phyloP scores from a whole-genome alignment of 2,329 filamentous ascomycete genomes.

The Fusarium sp. region DNA sequence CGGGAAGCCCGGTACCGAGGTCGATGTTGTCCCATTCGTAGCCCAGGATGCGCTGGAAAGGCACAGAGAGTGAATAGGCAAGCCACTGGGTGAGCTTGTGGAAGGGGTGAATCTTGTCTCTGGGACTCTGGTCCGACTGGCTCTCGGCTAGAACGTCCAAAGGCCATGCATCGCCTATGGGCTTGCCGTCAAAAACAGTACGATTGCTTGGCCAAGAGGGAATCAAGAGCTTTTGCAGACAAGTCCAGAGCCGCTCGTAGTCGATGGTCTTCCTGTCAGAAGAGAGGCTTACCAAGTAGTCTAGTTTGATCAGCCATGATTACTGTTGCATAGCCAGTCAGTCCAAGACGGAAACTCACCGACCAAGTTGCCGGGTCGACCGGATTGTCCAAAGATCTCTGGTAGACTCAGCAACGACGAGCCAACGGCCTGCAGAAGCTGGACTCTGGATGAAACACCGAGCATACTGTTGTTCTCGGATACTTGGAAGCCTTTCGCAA shows the following conservation, averaged over 20 bases:
- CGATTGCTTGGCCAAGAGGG: conserved; percentile 60
- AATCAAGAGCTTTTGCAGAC: conserved; percentile 55
- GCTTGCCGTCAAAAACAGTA: conserved; percentile 58
- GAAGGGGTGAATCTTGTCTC: conserved; percentile 58
- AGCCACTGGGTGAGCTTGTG: conserved; percentile 78
- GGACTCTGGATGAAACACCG: conserved; percentile 54
- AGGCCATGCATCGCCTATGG: conserved; percentile 62
- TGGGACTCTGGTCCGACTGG: neutral
- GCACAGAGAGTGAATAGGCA: conserved; percentile 75
- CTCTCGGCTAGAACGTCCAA: conserved; percentile 43
- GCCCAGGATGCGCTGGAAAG: conserved; percentile 62
- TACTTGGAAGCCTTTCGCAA: conserved; percentile 56
- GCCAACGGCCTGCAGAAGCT: conserved; percentile 54
- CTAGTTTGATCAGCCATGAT: conserved; percentile 37
- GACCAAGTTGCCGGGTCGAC: conserved; percentile 58
- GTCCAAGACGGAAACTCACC: conserved; percentile 48
- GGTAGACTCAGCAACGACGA: conserved; percentile 50
- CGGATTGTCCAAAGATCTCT: conserved; percentile 53
- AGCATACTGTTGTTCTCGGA: conserved; percentile 55
- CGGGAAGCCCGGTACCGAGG: conserved; percentile 72
- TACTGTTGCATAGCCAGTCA: neutral
- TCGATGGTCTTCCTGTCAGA: neutral
- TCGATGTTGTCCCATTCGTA: conserved; percentile 61
- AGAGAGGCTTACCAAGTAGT: conserved; percentile 48
- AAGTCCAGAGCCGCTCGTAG: conserved; percentile 49